Percentiles rank a stretch among this genome's conserved stretches.
Evolutionary conservation across 1,284 basidiomycete species (phyloP).

Genomic region (Cutaneotrichosporon dermatis): DNA sequence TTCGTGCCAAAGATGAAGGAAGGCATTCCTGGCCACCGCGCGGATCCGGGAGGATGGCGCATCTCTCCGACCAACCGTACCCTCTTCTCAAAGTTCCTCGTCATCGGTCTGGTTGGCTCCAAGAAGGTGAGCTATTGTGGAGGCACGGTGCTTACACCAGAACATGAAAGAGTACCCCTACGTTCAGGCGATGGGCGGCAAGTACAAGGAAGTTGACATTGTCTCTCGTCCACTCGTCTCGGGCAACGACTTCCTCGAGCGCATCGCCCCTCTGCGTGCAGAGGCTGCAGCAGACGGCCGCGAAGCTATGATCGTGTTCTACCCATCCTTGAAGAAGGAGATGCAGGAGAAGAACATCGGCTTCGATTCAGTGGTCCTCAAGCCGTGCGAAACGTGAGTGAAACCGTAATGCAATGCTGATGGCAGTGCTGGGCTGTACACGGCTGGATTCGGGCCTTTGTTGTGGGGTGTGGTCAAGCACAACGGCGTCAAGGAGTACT

Average conservation of each 20-base stretch:
- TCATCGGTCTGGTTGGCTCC: constrained; percentile 24
- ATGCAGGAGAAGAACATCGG: constrained; percentile 19
- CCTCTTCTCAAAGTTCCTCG: constrained; percentile 32
- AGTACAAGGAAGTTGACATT: constrained; percentile 34
- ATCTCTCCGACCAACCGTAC: constrained; percentile 23
- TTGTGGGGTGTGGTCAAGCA: constrained; percentile 31
- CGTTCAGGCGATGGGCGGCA: constrained; percentile 36
- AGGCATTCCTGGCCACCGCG: neutral
- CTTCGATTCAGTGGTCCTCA: constrained; percentile 19
- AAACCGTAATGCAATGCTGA: too few relatives aligned
- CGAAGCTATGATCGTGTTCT: constrained; percentile 24
- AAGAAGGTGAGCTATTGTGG: too few relatives aligned
- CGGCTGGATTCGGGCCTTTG: constrained; percentile 23
- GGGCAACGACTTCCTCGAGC: constrained; percentile 21
- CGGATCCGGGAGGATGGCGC: constrained; percentile 21
- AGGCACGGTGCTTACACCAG: too few relatives aligned
- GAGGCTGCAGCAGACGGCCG: constrained; percentile 10
- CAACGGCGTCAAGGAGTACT: constrained; percentile 24
- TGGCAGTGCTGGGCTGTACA: constrained; percentile 22
- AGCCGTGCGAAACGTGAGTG: constrained; percentile 25
- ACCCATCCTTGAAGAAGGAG: constrained; percentile 22
- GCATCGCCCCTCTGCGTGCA: constrained; percentile 20
- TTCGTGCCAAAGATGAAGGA: constrained; percentile 23
- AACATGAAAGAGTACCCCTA: constrained; percentile 26
- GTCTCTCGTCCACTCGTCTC: constrained; percentile 15